Evolutionary conservation across 2,329 filamentous ascomycete genomes (phyloP), one percentile per base, ranked within the genome.

Genomic region (Pseudocercospora vitis): DNA sequence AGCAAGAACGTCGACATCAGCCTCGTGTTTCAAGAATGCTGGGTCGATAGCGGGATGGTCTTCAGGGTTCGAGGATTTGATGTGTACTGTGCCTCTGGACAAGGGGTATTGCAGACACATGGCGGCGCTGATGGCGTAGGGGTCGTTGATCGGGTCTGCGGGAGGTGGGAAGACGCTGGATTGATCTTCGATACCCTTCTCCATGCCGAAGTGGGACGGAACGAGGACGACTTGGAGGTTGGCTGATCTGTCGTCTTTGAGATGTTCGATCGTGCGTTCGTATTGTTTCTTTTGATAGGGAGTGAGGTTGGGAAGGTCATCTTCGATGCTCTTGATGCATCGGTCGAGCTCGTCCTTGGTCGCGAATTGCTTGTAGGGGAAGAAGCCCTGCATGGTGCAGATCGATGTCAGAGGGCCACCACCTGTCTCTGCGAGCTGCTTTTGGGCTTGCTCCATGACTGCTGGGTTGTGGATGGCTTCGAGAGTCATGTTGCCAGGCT

Each of bases 1-100:
- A 19, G 65, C 66, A 42, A 65, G 60, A 16, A 65, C 59, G 23
- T 58, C 56, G 45, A 85, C 74, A 57, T 80, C 77, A 2, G 78
- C 68, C 9, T 80, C 79, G 24, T 76, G 73, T 21, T 65, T 71
- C 45, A 67, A 52, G 55, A 60, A 68, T 19, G 58, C 58, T 3
- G 63, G 63, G 45, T 68, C 59, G 51, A 68, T 55, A 18, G 52
- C 44, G 5, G 65, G 64, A 33, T 62, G 59, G 28, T 60, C 53
- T 47, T 55, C n/a, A 39, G 64, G 44, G 33, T 63, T 57, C 32
- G 59, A 56, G 40, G 53, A 62, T 32, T 61, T 67, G 58, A 70
- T 68, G 56, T 70, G 68, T 0, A 68, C 60, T 12, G 62, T 64
- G 24, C 69, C 69, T 37, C 68, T 56, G 45, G 59, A 62, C 7